Evolutionary conservation across 2,329 filamentous ascomycete genomes (phyloP).

Genomic region (Sclerotinia subarctica): DNA sequence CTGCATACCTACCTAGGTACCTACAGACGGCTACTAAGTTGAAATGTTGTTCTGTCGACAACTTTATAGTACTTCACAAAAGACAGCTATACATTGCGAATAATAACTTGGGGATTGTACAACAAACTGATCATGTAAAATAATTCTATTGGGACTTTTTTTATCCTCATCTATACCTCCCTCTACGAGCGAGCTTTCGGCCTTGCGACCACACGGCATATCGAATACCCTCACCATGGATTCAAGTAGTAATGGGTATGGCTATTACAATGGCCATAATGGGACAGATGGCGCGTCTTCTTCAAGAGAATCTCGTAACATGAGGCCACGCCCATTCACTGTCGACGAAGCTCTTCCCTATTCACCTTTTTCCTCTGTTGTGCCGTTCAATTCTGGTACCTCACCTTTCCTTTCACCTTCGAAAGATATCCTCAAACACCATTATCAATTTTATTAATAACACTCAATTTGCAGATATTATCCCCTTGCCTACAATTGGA

Average conservation of each 20-base stretch:
- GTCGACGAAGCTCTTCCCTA: constrained; percentile 78
- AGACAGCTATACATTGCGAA: not conserved
- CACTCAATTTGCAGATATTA: constrained; percentile 50
- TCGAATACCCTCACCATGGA: constrained; percentile 11
- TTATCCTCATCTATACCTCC: not conserved
- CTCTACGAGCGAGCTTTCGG: constrained; percentile 1
- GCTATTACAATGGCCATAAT: constrained; percentile 12
- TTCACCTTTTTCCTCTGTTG: constrained; percentile 75
- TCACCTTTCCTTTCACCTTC: not conserved
- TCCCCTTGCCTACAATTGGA: constrained; percentile 61
- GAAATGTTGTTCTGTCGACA: not conserved
- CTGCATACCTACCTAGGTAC: constrained; percentile 21
- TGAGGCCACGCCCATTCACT: constrained; percentile 49
- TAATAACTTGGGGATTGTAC: not conserved
- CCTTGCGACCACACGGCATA: not conserved
- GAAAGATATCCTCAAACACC: constrained; percentile 10
- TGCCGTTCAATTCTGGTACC: constrained; percentile 72
- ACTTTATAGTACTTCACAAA: not conserved
- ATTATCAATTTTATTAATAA: constrained; percentile 25
- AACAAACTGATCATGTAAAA: constrained; percentile 8
- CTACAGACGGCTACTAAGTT: constrained; percentile 2
- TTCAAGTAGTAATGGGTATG: constrained; percentile 11
- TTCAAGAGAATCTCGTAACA: not conserved
- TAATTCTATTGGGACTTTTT: not conserved
- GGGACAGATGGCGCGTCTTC: constrained; percentile 1